Percentiles rank a stretch among this genome's conserved stretches.
phyloP scores from a whole-genome alignment of 2,329 filamentous ascomycete genomes.

The Colletotrichum tabaci region DNA sequence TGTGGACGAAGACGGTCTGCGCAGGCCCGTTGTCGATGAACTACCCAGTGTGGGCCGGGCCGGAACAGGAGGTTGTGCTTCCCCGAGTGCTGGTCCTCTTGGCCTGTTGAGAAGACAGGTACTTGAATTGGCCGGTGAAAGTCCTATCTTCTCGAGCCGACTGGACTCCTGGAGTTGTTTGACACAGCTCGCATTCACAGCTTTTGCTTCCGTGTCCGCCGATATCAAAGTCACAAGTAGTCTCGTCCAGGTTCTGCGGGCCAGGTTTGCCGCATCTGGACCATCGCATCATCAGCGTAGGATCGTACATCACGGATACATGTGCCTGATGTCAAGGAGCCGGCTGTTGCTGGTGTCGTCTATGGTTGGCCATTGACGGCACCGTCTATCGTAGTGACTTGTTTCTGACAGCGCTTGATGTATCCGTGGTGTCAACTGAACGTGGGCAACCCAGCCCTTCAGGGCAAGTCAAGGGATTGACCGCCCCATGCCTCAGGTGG shows the following conservation, averaged over 20 bases:
- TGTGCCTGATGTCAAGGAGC: neutral
- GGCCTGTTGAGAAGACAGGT: neutral
- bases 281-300: neutral
- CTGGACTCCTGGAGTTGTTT: too few relatives aligned
- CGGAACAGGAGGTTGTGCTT: slow-evolving; percentile 5
- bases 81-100: neutral
- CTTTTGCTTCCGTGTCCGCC: neutral
- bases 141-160: neutral
- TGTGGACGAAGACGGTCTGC: neutral
- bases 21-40: neutral
- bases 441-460: neutral
- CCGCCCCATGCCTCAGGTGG: neutral
- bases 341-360: neutral
- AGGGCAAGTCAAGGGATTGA: neutral
- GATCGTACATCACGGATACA: neutral
- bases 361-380: neutral
- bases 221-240: neutral
- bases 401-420: neutral
- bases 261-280: neutral
- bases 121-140: neutral
- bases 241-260: neutral
- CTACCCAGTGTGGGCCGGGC: neutral
- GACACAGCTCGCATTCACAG: neutral
- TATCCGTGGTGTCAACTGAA: neutral
- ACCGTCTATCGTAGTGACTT: neutral